Evolutionary conservation across 2,329 filamentous ascomycete species (phyloP).

Genomic region (Cladosporium cucumerinum): DNA sequence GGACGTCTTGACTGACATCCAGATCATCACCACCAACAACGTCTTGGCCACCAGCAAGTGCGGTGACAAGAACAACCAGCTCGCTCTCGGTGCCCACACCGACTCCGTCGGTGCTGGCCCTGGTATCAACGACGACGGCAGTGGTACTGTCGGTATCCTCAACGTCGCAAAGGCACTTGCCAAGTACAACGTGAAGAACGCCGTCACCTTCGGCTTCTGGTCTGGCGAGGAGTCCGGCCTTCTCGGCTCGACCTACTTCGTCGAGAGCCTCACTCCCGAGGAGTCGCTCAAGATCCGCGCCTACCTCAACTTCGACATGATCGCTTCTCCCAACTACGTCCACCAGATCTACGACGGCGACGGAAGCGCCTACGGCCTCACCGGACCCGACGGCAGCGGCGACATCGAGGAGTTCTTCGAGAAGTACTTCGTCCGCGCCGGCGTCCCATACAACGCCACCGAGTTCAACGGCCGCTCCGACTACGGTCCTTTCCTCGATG

Average conservation of each 20-base stretch:
- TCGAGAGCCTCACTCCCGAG: conserved; percentile 35
- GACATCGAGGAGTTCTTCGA: conserved; percentile 40
- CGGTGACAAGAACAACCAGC: conserved; percentile 35
- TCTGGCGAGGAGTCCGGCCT: conserved; percentile 39
- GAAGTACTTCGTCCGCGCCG: conserved; percentile 31
- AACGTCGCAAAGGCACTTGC: conserved; percentile 38
- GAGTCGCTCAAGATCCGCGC: conserved; percentile 36
- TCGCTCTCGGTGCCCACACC: conserved; percentile 38
- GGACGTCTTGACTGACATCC: conserved; percentile 42
- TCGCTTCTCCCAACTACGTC: conserved; percentile 58
- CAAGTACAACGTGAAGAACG: conserved; percentile 51
- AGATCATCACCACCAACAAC: conserved; percentile 46
- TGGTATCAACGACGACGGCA: conserved; percentile 43
- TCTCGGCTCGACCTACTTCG: conserved; percentile 40
- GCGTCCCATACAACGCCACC: conserved; percentile 32
- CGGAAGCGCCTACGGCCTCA: conserved; percentile 51
- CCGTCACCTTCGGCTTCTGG: conserved; percentile 41
- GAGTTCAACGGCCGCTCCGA: conserved; percentile 39
- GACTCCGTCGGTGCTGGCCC: conserved; percentile 38
- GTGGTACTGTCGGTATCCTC: conserved; percentile 36
- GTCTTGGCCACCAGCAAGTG: conserved; percentile 38
- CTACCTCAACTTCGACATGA: conserved; percentile 47
- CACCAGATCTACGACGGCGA: conserved; percentile 55
- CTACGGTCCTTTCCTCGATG: conserved; percentile 38
- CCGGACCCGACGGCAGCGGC: conserved; percentile 60